Base-by-base conservation (phyloP, 169 alveolate genomes). In the Plasmodium billcollinsi region DNA sequence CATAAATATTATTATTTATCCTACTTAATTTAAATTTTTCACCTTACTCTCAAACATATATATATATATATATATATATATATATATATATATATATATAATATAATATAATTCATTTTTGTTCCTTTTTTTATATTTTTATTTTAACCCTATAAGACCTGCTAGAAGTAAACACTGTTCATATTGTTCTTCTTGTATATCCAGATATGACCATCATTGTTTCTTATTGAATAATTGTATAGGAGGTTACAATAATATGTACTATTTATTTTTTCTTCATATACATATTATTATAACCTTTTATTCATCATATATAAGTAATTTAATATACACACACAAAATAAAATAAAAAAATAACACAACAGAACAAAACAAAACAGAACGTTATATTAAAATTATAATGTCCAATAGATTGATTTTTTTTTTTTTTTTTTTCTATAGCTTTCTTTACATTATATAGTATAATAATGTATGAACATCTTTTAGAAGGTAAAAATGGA, bases 161-260 rank as follows among this genome's bases (percentile, higher is more conserved):
- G 76, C 89, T 18, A 49, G 89, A 49, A 76, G 89, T 49, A 76
- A 76, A 26, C 89, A 76, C 29, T 76, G 89, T 49, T 47, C 63
- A 76, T 76, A 62, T 26, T 76, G 89, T 56, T 63, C 62, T 33
- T 76, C 89, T 49, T 76, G 89, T 47, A 76, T 76, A 76, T 63
- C 89, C 15, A 74, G 89, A 21, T 76, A 76, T 58, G 89, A 76
- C 21, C 89, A 76, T 66, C 89, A 76, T 58, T 76, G 89, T 66
- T 76, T 63, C 66, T 54, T 76, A 67, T 65, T 76, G 29, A 76
- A 76, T 54, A 76, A 76, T 39, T 76, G 89, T 63, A 76, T 76
- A 39, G 89, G 89, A 1, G 89, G 89, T 47, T 76, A 76, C 20
- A 76, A 76, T 45, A 52, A 39, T 20, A 65, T 63, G 63, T 76